phyloP scores from a whole-genome alignment of 2,329 filamentous ascomycete genomes.

The Pestalotiopsis sp. region DNA sequence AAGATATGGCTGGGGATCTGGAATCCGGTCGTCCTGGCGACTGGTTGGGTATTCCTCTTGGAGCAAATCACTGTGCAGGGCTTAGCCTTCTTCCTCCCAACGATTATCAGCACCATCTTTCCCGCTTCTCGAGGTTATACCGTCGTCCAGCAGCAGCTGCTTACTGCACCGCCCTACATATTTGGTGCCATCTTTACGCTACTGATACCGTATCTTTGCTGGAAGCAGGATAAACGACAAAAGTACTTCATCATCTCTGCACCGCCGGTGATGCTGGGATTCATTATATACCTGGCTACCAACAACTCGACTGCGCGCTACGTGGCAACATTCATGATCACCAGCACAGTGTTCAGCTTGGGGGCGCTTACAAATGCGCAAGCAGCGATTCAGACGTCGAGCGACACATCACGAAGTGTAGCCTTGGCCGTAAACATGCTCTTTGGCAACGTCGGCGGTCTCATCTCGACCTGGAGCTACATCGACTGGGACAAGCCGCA shows the following conservation, averaged over 20 bases:
- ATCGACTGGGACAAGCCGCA: slow-evolving; percentile 64
- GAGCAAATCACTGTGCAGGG: slow-evolving; percentile 68
- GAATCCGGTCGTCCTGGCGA: slow-evolving; percentile 52
- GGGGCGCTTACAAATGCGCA: slow-evolving; percentile 70
- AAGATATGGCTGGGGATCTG: slow-evolving; percentile 66
- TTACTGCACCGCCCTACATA: slow-evolving; percentile 71
- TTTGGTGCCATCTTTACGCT: slow-evolving; percentile 70
- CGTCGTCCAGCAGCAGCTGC: slow-evolving; percentile 67
- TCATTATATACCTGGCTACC: slow-evolving; percentile 70
- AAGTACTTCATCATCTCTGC: slow-evolving; percentile 63
- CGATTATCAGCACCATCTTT: slow-evolving; percentile 72
- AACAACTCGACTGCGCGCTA: slow-evolving; percentile 58
- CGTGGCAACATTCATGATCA: slow-evolving; percentile 71
- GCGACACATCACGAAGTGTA: slow-evolving; percentile 68
- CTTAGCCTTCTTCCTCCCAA: slow-evolving; percentile 70
- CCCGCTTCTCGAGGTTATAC: slow-evolving; percentile 42
- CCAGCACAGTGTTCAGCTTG: slow-evolving; percentile 63
- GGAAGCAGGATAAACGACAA: slow-evolving; percentile 60
- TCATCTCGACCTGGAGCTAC: slow-evolving; percentile 69
- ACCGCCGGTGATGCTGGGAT: slow-evolving; percentile 69
- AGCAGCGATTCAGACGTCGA: slow-evolving; percentile 70
- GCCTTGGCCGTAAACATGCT: slow-evolving; percentile 71
- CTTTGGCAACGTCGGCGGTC: slow-evolving; percentile 72
- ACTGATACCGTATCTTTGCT: slow-evolving; percentile 62
- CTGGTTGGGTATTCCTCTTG: slow-evolving; percentile 28